phyloP scores from a whole-genome alignment of 257 asterid genomes.

The Solanum rostratum region DNA sequence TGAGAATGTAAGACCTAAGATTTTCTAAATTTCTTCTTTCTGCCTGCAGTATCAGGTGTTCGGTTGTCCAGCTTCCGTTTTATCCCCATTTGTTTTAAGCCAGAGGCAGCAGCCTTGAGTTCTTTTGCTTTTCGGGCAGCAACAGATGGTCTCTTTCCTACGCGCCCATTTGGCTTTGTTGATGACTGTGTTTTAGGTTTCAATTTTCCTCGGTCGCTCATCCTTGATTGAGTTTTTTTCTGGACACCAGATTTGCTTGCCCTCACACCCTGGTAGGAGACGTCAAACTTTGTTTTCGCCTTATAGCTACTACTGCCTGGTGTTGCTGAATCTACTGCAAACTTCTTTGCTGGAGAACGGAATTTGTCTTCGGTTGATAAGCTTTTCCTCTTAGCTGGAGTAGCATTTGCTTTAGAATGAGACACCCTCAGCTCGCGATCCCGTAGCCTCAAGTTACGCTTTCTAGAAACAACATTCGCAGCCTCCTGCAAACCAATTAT shows the following conservation, averaged over 20 bases:
- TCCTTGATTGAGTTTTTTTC: conserved; percentile 35
- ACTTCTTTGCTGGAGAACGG: conserved; percentile 29
- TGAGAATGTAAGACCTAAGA: conserved; percentile 12
- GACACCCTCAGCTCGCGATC: conserved; percentile 71
- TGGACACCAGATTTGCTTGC: conserved; percentile 68
- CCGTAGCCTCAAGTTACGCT: conserved; percentile 46
- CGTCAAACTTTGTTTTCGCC: conserved; percentile 11
- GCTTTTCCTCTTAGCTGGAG: conserved; percentile 38
- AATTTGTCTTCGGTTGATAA: conserved; percentile 21
- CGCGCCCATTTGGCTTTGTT: conserved; percentile 10
- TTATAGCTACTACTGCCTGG: conserved; percentile 16
- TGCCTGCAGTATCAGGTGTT: conserved; percentile 42
- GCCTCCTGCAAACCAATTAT: conserved; percentile 49
- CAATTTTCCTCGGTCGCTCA: conserved; percentile 9
- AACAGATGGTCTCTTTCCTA: conserved; percentile 67
- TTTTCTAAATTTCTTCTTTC: conserved; percentile 62
- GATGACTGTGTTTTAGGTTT: conserved; percentile 12
- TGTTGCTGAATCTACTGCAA: conserved; percentile 14
- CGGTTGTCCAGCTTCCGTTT: conserved; percentile 55
- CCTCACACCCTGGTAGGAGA: conserved; percentile 71
- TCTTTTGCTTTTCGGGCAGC: conserved; percentile 70
- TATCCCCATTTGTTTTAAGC: conserved; percentile 30
- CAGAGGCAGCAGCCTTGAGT: conserved; percentile 20
- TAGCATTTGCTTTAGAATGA: conserved; percentile 40
- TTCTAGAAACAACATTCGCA: conserved; percentile 35